These are phyloP conservation scores for Leishmania turanica DNA, from an alignment of 208 protist species.

Conservation along the genomic window DNA sequence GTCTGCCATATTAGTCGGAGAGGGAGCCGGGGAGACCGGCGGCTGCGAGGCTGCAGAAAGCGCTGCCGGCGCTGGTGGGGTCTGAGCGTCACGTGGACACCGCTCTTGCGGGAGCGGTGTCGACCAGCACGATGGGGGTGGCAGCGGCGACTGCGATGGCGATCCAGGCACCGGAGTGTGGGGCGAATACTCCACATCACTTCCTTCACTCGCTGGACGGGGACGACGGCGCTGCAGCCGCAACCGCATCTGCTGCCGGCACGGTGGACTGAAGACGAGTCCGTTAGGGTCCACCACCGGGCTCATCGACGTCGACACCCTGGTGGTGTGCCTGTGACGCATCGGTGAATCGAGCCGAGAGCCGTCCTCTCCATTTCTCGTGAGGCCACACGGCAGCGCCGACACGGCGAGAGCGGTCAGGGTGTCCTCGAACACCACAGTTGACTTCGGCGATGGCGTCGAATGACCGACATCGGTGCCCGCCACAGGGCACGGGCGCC, in stretches of 20 bases:
- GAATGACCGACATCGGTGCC: background rate
- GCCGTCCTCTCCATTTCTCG: background rate
- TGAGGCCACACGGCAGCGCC: background rate
- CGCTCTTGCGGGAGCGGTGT: background rate
- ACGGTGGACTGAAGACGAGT: conserved; percentile 40
- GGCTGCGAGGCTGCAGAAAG: background rate
- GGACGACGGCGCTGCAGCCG: conserved; percentile 13
- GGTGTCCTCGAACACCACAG: background rate
- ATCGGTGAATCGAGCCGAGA: background rate
- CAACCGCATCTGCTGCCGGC: conserved; percentile 16
- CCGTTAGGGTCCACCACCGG: conserved; percentile 24
- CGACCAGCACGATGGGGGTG: background rate
- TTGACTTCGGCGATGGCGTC: background rate
- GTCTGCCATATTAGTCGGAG: background rate
- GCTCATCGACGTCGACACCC: conserved; percentile 5
- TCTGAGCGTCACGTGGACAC: background rate
- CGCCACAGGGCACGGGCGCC: background rate
- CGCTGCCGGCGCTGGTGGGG: background rate
- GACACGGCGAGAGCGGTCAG: background rate
- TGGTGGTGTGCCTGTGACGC: background rate
- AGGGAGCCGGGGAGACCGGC: background rate
- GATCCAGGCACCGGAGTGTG: background rate
- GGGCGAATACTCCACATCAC: background rate
- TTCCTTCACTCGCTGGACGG: background rate
- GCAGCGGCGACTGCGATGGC: background rate